Evolutionary conservation across 2,329 filamentous ascomycete genomes (phyloP).

Genomic region (Coniochaeta ligniaria): DNA sequence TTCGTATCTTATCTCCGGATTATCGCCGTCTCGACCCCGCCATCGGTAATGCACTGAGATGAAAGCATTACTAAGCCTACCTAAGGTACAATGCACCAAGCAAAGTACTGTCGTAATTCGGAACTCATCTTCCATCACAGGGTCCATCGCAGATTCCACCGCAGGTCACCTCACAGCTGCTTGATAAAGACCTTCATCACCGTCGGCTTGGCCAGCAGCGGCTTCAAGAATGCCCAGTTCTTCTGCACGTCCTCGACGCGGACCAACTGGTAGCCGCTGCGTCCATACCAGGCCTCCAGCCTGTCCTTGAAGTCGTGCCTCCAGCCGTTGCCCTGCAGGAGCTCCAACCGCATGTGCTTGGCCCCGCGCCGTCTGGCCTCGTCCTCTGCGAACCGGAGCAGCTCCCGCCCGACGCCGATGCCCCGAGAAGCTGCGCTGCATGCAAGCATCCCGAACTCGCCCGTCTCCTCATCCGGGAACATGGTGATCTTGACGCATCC

Average conservation of each 20-base stretch:
- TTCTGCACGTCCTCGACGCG: slow-evolving; percentile 11
- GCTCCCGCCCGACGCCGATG: slow-evolving; percentile 16
- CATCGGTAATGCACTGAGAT: no score
- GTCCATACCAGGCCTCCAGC: slow-evolving; percentile 19
- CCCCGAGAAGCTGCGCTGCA: slow-evolving; percentile 14
- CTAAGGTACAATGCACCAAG: no score
- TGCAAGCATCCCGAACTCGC: slow-evolving; percentile 20
- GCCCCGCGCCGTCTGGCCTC: slow-evolving; percentile 7
- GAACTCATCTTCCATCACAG: no score
- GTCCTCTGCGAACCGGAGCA: slow-evolving; percentile 20
- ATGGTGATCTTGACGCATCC: slow-evolving; percentile 18
- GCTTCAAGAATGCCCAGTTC: slow-evolving; percentile 13
- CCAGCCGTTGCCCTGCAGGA: slow-evolving; percentile 17
- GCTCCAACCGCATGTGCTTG: slow-evolving; percentile 13
- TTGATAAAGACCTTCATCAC: slow-evolving; percentile 19
- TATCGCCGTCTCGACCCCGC: no score
- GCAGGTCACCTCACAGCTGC: slow-evolving; percentile 9
- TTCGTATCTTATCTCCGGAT: no score
- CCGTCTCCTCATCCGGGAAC: slow-evolving; percentile 6
- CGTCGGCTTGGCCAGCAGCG: slow-evolving; percentile 13
- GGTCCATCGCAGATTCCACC: no score
- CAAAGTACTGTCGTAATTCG: no score
- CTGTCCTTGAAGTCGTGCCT: slow-evolving; percentile 17
- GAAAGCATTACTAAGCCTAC: no score
- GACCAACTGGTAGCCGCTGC: slow-evolving; percentile 16